These are phyloP conservation scores for Amanita phalloides DNA, from an alignment of 768 basidiomycete genomes.

Conservation along the genomic window DNA sequence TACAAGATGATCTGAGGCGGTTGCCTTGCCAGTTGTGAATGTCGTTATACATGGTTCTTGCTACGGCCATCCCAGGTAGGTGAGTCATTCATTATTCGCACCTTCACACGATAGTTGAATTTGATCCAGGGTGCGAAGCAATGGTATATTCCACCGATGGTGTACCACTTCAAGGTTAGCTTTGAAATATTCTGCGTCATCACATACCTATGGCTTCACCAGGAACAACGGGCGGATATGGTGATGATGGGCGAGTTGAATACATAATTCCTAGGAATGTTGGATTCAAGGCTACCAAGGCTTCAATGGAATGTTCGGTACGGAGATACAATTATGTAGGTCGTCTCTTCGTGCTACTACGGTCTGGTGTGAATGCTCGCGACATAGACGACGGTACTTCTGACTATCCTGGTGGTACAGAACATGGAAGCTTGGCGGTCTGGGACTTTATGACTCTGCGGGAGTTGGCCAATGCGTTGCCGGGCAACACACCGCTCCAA, in stretches of 20 bases:
- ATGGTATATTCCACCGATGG: slow-evolving; percentile 84
- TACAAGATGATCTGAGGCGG: too few relatives aligned
- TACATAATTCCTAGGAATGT: slow-evolving; percentile 77
- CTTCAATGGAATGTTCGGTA: slow-evolving; percentile 96
- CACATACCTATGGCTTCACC: not conserved
- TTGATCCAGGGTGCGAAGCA: slow-evolving; percentile 92
- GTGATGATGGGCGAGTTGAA: slow-evolving; percentile 85
- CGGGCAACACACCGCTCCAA: slow-evolving; percentile 75
- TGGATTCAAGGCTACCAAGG: slow-evolving; percentile 50
- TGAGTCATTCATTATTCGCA: too few relatives aligned
- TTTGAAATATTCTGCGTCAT: not conserved
- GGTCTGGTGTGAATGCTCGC: not conserved
- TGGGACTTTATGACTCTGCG: slow-evolving; percentile 82
- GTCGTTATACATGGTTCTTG: too few relatives aligned
- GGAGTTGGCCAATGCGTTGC: slow-evolving; percentile 62
- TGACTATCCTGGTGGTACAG: slow-evolving; percentile 78
- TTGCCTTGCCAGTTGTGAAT: too few relatives aligned
- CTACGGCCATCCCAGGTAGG: too few relatives aligned
- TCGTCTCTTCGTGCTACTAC: slow-evolving; percentile 3
- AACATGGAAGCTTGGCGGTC: slow-evolving; percentile 77
- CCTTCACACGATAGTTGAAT: slow-evolving; percentile 56
- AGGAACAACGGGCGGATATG: slow-evolving; percentile 88
- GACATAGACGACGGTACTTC: slow-evolving; percentile 56
- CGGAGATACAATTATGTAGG: slow-evolving; percentile 73
- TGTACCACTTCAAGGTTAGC: slow-evolving; percentile 63